Percentiles rank a stretch among this genome's conserved stretches.
phyloP scores from a whole-genome alignment of 768 basidiomycete species.

The Mycena polygramma region DNA sequence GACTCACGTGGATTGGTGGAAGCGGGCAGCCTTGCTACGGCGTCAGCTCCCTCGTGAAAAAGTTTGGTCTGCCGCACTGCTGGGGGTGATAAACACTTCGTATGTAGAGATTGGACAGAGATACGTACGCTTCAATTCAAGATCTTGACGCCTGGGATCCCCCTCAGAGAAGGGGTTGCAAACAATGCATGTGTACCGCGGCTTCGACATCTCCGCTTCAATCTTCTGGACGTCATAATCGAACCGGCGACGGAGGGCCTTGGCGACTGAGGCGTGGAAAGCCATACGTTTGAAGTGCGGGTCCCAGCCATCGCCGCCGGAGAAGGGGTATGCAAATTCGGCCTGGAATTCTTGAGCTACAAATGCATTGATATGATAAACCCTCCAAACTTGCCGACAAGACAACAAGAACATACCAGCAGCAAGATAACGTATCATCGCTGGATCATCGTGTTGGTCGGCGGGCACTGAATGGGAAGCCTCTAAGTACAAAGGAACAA shows the following conservation, averaged over 20 bases:
- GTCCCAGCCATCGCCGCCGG: neutral
- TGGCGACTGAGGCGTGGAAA: neutral
- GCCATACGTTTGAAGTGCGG: neutral
- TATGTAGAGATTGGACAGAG: too few species aligned
- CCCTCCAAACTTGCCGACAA: neutral
- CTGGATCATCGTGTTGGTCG: neutral
- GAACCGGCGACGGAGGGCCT: neutral
- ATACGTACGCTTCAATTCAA: too few species aligned
- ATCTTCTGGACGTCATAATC: neutral
- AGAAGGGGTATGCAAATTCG: neutral
- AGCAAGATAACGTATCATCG: neutral
- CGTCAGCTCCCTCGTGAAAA: too few species aligned
- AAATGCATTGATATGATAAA: neutral
- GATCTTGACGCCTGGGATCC: neutral
- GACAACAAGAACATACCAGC: neutral
- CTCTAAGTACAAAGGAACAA: neutral
- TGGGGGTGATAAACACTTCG: too few species aligned
- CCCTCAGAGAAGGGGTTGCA: neutral
- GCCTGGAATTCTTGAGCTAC: neutral
- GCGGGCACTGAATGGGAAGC: neutral
- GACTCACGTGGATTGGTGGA: too few species aligned
- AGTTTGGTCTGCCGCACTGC: too few species aligned
- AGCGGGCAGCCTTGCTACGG: too few species aligned
- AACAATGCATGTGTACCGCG: neutral
- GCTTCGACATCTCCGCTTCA: neutral